Base-by-base conservation (phyloP, 2,329 filamentous ascomycete genomes). In the Paracorniculantispora psalliotae region DNA sequence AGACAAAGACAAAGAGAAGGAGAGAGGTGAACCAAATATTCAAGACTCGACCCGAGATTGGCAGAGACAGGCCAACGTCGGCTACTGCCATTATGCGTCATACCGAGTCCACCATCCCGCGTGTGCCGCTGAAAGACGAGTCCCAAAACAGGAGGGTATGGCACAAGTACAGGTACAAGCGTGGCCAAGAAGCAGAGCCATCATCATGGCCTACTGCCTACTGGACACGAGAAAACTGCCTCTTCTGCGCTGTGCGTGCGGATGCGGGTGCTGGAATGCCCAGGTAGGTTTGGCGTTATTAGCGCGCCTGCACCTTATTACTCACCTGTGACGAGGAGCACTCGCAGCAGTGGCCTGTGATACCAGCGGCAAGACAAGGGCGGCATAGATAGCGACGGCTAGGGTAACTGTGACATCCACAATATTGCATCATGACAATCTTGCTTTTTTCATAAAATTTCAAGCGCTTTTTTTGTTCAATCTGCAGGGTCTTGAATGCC, bases 41-140 rank as follows among this genome's bases (percentile, higher is more conserved):
- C n/a, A n/a, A n/a, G n/a, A n/a, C n/a, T n/a, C n/a, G n/a, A n/a
- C n/a, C n/a, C n/a, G n/a, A n/a, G n/a, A n/a, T n/a, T n/a, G n/a
- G n/a, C n/a, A n/a, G n/a, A n/a, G n/a, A n/a, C 30, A 33, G 30
- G 30, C 12, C 6, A 33, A 33, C 7, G 30, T 33, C 6, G 30
- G 30, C 30, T 33, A 33, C 30, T 12, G 30, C 12, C 30, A 23
- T 30, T 55, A 55, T 55, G 52, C 52, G 52, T 55, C 51, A 54
- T 54, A 46, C 51, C 51, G 51, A 54, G 51, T 39, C 51, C 51
- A 46, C 51, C 51, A 54, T 19, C 39, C 43, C 17, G 2, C n/a
- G n/a, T 15, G 48, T 19, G 37, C 37, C 23, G 35, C 12, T 52
- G 49, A 44, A 44, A 44, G 21, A 21, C 23, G 30, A 21, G 30